Evolutionary conservation across 169 alveolate genomes (phyloP).

Genomic region (Plasmodium inui): DNA sequence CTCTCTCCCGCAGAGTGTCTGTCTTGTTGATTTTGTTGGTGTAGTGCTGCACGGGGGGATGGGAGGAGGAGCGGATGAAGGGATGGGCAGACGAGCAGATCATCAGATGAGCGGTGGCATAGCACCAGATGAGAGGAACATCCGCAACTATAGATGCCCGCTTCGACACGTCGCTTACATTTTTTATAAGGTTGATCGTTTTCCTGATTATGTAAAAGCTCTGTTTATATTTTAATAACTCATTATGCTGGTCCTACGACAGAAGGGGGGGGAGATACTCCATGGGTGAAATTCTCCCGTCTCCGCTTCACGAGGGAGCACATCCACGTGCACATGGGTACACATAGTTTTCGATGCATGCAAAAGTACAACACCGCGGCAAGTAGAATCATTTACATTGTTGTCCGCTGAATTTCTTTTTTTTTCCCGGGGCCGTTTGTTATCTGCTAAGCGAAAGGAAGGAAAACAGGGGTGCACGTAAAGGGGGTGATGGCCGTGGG

Average conservation of each 20-base stretch:
- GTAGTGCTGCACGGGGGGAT: slow-evolving; percentile 20
- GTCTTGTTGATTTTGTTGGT: slow-evolving; percentile 27
- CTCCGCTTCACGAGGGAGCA: neutral
- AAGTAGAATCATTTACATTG: slow-evolving; percentile 10
- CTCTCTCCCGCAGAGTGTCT: slow-evolving; percentile 12
- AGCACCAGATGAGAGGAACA: neutral
- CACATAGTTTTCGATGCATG: neutral
- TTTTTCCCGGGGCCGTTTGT: slow-evolving; percentile 10
- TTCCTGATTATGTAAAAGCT: slow-evolving; percentile 67
- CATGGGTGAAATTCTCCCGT: neutral
- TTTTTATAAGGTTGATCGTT: slow-evolving; percentile 49
- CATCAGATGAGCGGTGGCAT: neutral
- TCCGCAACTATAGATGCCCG: too few relatives aligned
- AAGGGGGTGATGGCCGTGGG: neutral
- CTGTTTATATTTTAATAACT: slow-evolving; percentile 48
- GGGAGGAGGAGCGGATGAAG: neutral
- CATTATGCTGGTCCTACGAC: slow-evolving; percentile 17
- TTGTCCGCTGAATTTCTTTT: neutral
- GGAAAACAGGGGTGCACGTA: neutral
- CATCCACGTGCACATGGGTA: neutral
- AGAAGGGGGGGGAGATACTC: neutral
- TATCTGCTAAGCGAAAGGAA: slow-evolving; percentile 5
- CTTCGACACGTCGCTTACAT: slow-evolving; percentile 9
- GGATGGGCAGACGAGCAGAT: neutral
- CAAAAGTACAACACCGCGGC: neutral